phyloP scores from a whole-genome alignment of 768 basidiomycete genomes.

The Sporobolomyces roseus region DNA sequence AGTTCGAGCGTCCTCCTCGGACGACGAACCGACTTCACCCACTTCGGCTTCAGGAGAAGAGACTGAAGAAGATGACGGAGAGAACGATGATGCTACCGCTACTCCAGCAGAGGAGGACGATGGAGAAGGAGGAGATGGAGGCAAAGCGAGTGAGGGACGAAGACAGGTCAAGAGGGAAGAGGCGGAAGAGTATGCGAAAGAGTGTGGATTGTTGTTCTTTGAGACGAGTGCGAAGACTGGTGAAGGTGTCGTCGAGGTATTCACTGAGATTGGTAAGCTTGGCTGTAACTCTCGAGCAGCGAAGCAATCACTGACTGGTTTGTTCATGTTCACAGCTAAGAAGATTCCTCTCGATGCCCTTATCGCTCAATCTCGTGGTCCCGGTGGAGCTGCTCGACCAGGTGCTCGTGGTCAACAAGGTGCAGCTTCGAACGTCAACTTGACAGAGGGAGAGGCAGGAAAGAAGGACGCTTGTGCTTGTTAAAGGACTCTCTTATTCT shows the following conservation, averaged over 20 bases:
- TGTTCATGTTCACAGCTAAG: constrained; percentile 57
- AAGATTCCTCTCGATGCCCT: constrained; percentile 92
- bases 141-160: constrained; percentile 57
- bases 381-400: constrained; percentile 34
- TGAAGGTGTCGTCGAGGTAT: constrained; percentile 89
- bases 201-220: constrained; percentile 90
- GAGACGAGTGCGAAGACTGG: constrained; percentile 98
- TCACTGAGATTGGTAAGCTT: constrained; percentile 88
- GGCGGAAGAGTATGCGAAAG: constrained; percentile 91
- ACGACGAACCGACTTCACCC: constrained; percentile 27
- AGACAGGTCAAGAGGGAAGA: constrained; percentile 91
- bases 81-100: constrained; percentile 88
- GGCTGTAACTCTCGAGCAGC: not conserved
- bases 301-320: not conserved
- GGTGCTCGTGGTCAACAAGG: constrained; percentile 54
- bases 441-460: constrained; percentile 47
- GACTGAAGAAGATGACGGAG: constrained; percentile 57
- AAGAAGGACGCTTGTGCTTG: constrained; percentile 49
- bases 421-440: constrained; percentile 54
- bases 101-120: constrained; percentile 56
- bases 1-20: constrained; percentile 32
- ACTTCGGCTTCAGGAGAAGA: constrained; percentile 1
- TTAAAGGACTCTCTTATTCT: constrained; percentile 13
- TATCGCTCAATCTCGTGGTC: constrained; percentile 63
- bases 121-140: constrained; percentile 57